A percentile compares a stretch with the other conserved stretches of the same genome.
phyloP scores from a whole-genome alignment of 352 stramenopile genomes.

The Phytophthora idaei region DNA sequence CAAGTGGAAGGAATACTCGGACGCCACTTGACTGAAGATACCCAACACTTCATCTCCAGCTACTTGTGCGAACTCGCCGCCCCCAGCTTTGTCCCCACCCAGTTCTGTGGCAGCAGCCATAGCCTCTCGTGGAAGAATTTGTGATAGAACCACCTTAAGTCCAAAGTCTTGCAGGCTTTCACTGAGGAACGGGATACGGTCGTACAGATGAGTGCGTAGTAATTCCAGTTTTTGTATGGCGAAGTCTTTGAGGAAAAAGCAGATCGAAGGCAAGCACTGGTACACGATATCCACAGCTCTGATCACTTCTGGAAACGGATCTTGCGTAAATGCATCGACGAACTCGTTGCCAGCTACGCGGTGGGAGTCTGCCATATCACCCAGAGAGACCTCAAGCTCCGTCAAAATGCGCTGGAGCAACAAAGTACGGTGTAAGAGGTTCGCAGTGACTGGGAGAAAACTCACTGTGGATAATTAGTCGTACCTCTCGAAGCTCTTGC shows the following conservation, averaged over 20 bases:
- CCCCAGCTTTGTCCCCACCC: constrained; percentile 18
- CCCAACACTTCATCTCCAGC: constrained; percentile 43
- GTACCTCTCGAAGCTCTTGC: constrained; percentile 32
- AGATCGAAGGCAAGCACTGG: constrained; percentile 46
- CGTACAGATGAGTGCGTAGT: constrained; percentile 41
- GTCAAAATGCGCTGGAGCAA: constrained; percentile 41
- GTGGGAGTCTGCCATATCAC: constrained; percentile 40
- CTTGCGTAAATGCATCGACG: constrained; percentile 30
- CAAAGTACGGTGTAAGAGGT: background rate
- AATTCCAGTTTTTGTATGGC: constrained; percentile 40
- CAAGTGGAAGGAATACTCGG: constrained; percentile 41
- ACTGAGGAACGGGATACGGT: constrained; percentile 47
- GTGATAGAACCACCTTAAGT: constrained; percentile 30
- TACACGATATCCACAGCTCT: constrained; percentile 36
- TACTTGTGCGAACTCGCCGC: constrained; percentile 21
- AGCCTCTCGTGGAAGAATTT: constrained; percentile 24
- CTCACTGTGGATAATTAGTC: background rate
- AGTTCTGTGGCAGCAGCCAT: constrained; percentile 39
- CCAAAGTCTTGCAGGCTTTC: constrained; percentile 19
- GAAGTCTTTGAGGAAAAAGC: constrained; percentile 51
- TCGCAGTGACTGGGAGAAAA: background rate
- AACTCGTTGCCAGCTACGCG: constrained; percentile 46
- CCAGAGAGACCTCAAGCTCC: constrained; percentile 48
- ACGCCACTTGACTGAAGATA: constrained; percentile 43
- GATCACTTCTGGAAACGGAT: constrained; percentile 32